Evolutionary conservation across 2,329 filamentous ascomycete species (phyloP), one percentile per base, ranked within the genome.

Genomic region (Exophiala calicioides): DNA sequence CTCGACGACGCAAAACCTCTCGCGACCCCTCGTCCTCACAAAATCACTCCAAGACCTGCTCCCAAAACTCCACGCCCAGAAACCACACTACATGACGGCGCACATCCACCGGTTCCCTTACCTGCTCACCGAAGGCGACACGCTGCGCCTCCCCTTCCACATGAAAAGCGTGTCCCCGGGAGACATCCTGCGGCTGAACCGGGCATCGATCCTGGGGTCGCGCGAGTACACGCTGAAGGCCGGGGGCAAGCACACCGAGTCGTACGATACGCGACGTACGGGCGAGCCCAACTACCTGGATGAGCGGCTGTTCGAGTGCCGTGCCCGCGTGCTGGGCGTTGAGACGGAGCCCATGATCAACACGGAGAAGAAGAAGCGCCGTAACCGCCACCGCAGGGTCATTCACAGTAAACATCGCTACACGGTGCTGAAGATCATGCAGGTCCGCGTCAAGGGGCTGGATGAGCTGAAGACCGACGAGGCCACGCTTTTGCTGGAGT

Each of bases 191-290:
- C 86, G 90, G 5, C 78, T 98, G 47, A 91, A 95, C 71, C 85
- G 90, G 45, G 93, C 90, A 18, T 85, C 82, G 30, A 75, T 85
- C 43, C 72, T 98, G 33, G 93, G 93, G 20, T 91, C 85, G 58
- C 79, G 93, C 55, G 91, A 97, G 67, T 95, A 88, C 70, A 96
- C 91, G 4, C 75, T 97, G 55, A 88, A 90, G 67, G 88, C 87
- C 4, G 72, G 78, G 13, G 42, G 34, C 16, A 38, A 33, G 26
- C 82, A 86, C n/a, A 54, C 52, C 15, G 57, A 59, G 35, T 36
- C 41, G 16, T 56, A 57, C 45, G 54, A 57, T 39, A 24, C 37
- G 35, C 55, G 56, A 34, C 46, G 54, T 12, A 59, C 52, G 12
- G 53, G 50, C 49, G 56, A 59, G 26, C 56, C 57, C 7, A 55